Evolutionary conservation across 2,329 filamentous ascomycete species (phyloP).

Genomic region (Cordyceps pruinosa): DNA sequence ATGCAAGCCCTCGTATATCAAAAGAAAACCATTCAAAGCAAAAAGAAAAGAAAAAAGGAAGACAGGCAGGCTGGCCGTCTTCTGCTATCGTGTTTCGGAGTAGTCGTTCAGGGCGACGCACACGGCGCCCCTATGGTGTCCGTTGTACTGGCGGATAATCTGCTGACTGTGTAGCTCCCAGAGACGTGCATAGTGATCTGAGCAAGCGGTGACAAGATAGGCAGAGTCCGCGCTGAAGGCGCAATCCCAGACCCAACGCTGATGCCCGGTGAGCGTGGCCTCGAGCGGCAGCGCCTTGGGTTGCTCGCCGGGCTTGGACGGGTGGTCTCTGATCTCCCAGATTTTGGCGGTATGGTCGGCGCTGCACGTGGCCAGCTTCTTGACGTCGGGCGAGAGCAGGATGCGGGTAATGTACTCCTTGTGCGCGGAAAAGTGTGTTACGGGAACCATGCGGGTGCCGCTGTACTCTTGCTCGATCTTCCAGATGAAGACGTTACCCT

Average conservation of each 20-base stretch:
- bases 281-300: slow-evolving; percentile 68
- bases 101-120: slow-evolving; percentile 92
- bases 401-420: slow-evolving; percentile 90
- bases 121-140: slow-evolving; percentile 84
- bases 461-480: slow-evolving; percentile 79
- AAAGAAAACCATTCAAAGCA: background rate
- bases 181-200: slow-evolving; percentile 83
- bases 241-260: slow-evolving; percentile 97
- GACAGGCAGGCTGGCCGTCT: background rate
- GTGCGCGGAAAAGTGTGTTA: slow-evolving; percentile 85
- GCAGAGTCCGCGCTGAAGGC: slow-evolving; percentile 90
- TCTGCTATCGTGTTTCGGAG: slow-evolving; percentile 44
- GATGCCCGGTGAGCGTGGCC: slow-evolving; percentile 81
- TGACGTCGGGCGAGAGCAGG: slow-evolving; percentile 85
- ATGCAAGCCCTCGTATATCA: background rate
- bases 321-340: slow-evolving; percentile 79
- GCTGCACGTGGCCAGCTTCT: slow-evolving; percentile 87
- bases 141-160: slow-evolving; percentile 92
- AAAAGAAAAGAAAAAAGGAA: background rate
- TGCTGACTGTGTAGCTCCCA: slow-evolving; percentile 85
- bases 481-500: slow-evolving; percentile 98
- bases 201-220: slow-evolving; percentile 88
- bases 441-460: slow-evolving; percentile 73
- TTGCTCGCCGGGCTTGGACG: slow-evolving; percentile 31
- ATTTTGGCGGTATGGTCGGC: slow-evolving; percentile 93